A percentile compares a stretch with the other conserved stretches of the same genome.
Evolutionary conservation across 371 early-diverging fungal species (phyloP).

Genomic region (Capillidium heterosporum): DNA sequence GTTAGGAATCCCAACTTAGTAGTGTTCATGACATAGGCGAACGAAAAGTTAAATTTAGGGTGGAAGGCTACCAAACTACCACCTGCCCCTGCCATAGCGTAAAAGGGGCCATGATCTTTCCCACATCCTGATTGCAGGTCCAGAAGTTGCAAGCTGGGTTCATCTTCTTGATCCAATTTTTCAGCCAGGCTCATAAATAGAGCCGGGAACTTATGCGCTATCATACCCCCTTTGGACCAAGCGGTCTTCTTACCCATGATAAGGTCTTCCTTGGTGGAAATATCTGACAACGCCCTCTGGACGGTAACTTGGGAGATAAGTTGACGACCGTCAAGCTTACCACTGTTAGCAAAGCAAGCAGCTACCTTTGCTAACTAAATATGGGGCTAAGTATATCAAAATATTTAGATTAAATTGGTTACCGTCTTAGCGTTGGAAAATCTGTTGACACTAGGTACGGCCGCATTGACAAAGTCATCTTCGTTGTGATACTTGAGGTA

Average conservation of each 20-base stretch:
- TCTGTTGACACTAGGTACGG: background rate
- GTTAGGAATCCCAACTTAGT: slow-evolving; percentile 7
- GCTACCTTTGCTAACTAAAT: background rate
- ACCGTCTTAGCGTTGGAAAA: background rate
- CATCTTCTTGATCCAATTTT: too few relatives aligned
- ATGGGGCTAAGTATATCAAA: too few relatives aligned
- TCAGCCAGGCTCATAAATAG: too few relatives aligned
- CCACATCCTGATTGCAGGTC: too few relatives aligned
- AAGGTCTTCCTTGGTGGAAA: too few relatives aligned
- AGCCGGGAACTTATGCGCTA: too few relatives aligned
- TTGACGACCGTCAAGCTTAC: background rate
- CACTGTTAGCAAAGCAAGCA: background rate
- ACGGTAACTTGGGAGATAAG: too few relatives aligned
- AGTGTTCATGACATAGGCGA: slow-evolving; percentile 26
- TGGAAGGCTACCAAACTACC: slow-evolving; percentile 34
- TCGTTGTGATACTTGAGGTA: too few relatives aligned
- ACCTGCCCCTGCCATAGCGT: slow-evolving; percentile 33
- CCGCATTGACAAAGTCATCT: background rate
- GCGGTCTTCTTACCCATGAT: background rate
- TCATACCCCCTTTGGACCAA: background rate
- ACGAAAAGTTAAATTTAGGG: slow-evolving; percentile 24
- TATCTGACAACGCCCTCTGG: too few relatives aligned
- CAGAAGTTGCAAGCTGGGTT: too few relatives aligned
- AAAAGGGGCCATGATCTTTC: slow-evolving; percentile 8
- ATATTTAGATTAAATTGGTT: too few relatives aligned